phyloP scores from a whole-genome alignment of 495 filamentous ascomycete species.

The Penicillium antarcticum region DNA sequence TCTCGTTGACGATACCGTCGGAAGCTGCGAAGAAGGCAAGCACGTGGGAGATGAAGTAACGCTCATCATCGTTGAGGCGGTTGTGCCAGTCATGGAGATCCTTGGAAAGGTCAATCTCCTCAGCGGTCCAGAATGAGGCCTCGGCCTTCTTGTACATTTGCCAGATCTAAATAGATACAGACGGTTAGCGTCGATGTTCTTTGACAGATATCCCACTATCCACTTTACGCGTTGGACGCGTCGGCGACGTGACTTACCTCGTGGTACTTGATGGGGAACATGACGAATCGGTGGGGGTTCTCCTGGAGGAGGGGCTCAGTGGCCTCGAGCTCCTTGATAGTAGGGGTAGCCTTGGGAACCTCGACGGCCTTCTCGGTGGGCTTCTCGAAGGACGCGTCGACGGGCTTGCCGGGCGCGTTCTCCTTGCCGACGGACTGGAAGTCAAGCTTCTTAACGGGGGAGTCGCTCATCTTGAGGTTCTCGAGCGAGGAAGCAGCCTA shows the following conservation, averaged over 20 bases:
- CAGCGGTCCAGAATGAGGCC: slow-evolving; percentile 99
- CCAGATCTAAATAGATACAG: slow-evolving; percentile 69
- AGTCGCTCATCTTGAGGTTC: slow-evolving; percentile 85
- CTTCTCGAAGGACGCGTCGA: slow-evolving; percentile 50
- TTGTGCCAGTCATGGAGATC: slow-evolving; percentile 99
- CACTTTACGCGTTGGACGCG: slow-evolving; percentile 71
- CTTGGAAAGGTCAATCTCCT: slow-evolving; percentile 98
- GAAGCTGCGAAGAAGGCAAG: slow-evolving; percentile 99
- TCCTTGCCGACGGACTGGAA: slow-evolving; percentile 75
- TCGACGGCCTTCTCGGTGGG: slow-evolving; percentile 46
- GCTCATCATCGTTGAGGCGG: slow-evolving; percentile 92
- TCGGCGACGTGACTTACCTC: slow-evolving; percentile 71
- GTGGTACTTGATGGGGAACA: slow-evolving; percentile 99
- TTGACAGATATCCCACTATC: slow-evolving; percentile 4
- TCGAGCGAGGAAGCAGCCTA: slow-evolving; percentile 84
- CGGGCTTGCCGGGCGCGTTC: slow-evolving; percentile 60
- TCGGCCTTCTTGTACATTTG: slow-evolving; percentile 99
- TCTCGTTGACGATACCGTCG: slow-evolving; percentile 99
- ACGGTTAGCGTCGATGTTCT: slow-evolving; percentile 21
- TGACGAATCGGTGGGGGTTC: slow-evolving; percentile 93
- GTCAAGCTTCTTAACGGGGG: slow-evolving; percentile 84
- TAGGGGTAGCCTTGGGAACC: slow-evolving; percentile 49
- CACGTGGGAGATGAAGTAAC: slow-evolving; percentile 96
- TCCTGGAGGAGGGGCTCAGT: slow-evolving; percentile 91
- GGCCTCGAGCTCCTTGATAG: slow-evolving; percentile 67